These are phyloP conservation scores for Populus tomentosa DNA, from an alignment of 441 rosid species.

Conservation along the genomic window DNA sequence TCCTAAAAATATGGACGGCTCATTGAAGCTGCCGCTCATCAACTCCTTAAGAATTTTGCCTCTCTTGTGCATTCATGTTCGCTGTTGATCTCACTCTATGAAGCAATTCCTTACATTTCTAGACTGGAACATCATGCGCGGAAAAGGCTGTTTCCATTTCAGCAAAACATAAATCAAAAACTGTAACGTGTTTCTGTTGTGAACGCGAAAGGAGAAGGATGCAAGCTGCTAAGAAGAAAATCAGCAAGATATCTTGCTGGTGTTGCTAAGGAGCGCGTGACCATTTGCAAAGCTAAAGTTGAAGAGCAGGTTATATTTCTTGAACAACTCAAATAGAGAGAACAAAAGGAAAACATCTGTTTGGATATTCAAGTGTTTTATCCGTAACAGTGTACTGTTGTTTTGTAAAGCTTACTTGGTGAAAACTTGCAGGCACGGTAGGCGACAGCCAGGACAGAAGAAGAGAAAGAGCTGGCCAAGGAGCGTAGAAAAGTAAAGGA, in stretches of 20 bases:
- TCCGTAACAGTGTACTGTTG: too few species aligned
- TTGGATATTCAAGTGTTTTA: background rate
- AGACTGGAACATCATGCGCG: background rate
- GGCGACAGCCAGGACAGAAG: constrained; percentile 42
- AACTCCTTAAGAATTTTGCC: too few species aligned
- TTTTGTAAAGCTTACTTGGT: background rate
- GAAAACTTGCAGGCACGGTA: constrained; percentile 38
- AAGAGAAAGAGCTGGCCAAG: constrained; percentile 52
- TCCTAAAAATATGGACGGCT: too few species aligned
- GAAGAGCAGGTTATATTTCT: constrained; percentile 41
- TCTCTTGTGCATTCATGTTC: too few species aligned
- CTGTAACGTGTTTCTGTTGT: too few species aligned
- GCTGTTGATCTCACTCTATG: too few species aligned
- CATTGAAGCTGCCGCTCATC: too few species aligned
- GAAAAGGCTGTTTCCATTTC: too few species aligned
- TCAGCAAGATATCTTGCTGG: constrained; percentile 55
- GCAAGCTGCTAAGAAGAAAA: constrained; percentile 58
- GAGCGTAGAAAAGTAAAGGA: constrained; percentile 55
- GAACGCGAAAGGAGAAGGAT: constrained; percentile 15
- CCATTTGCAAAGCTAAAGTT: constrained; percentile 46
- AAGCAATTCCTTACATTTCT: background rate
- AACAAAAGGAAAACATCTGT: background rate
- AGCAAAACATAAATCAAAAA: too few species aligned
- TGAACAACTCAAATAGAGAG: background rate
- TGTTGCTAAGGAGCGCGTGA: constrained; percentile 52